Percentiles rank a stretch among this genome's conserved stretches.
phyloP scores from a whole-genome alignment of 371 early-diverging fungal genomes.

The Basidiobolus meristosporus region DNA sequence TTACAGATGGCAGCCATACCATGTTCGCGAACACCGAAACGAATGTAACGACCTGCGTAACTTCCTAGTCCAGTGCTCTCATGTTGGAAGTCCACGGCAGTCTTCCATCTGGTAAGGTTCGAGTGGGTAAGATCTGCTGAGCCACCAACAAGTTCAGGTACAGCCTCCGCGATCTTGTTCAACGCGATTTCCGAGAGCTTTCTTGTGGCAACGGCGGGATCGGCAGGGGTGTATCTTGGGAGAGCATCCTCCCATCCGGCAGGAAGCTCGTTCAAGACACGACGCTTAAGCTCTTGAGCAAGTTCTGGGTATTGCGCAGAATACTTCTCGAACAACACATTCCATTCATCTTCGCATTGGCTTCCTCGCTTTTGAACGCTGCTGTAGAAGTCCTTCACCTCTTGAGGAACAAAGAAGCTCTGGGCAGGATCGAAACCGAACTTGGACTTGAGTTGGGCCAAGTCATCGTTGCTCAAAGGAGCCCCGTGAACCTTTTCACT shows the following conservation, averaged over 20 bases:
- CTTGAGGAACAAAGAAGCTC: conserved; percentile 51
- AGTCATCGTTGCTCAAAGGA: conserved; percentile 80
- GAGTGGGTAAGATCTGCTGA: conserved; percentile 98
- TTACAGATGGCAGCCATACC: conserved; percentile 96
- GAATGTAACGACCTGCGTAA: conserved; percentile 80
- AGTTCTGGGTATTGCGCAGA: conserved; percentile 39
- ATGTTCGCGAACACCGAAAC: conserved; percentile 98
- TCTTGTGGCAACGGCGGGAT: conserved; percentile 72
- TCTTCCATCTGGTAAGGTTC: conserved; percentile 89
- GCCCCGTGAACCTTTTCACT: conserved; percentile 81
- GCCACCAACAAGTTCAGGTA: conserved; percentile 91
- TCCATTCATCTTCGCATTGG: conserved; percentile 54
- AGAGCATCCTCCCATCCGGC: conserved; percentile 47
- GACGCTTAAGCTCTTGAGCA: conserved; percentile 59
- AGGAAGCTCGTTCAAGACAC: conserved; percentile 53
- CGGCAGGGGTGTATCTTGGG: conserved; percentile 61
- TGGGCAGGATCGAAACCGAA: conserved; percentile 73
- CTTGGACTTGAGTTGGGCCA: conserved; percentile 65
- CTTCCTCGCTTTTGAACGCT: conserved; percentile 34
- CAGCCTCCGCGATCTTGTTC: conserved; percentile 50
- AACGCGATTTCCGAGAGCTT: conserved; percentile 73
- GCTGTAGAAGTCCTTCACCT: conserved; percentile 40
- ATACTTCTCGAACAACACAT: conserved; percentile 44
- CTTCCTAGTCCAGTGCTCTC: conserved; percentile 45
- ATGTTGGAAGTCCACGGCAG: conserved; percentile 80